phyloP scores from a whole-genome alignment of 768 basidiomycete genomes.

The Lactifluus rugatus region DNA sequence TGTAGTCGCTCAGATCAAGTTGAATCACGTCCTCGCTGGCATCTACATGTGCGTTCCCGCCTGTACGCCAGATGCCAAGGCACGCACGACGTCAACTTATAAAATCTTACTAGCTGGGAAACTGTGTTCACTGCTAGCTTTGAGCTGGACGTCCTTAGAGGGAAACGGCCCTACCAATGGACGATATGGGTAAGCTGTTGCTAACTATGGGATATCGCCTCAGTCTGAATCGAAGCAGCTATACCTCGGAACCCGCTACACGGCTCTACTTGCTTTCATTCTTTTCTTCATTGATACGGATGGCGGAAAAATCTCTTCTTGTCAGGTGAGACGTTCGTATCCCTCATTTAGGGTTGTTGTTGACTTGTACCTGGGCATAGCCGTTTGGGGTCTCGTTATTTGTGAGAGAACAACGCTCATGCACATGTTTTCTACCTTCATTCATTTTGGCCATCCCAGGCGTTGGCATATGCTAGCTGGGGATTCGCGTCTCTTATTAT shows the following conservation, averaged over 20 bases:
- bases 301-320: neutral
- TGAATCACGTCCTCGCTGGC: neutral
- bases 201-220: too few species aligned
- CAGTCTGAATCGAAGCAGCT: neutral
- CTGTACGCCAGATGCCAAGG: neutral
- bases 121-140: neutral
- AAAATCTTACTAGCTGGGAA: neutral
- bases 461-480: neutral
- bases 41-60: neutral
- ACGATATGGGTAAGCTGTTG: slow-evolving; percentile 8
- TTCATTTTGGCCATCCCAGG: neutral
- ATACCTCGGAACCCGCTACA: slow-evolving; percentile 10
- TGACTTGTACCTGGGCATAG: neutral
- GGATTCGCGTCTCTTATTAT: neutral
- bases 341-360: neutral
- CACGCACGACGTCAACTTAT: neutral
- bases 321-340: neutral
- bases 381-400: neutral
- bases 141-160: neutral
- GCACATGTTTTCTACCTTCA: neutral
- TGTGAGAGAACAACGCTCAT: neutral
- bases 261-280: neutral
- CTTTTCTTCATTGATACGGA: neutral
- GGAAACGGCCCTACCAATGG: slow-evolving; percentile 5
- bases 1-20: neutral